Conservation (phyloP, 2,329 filamentous ascomycete species). For the Chrysoporthe cubensis region DNA sequence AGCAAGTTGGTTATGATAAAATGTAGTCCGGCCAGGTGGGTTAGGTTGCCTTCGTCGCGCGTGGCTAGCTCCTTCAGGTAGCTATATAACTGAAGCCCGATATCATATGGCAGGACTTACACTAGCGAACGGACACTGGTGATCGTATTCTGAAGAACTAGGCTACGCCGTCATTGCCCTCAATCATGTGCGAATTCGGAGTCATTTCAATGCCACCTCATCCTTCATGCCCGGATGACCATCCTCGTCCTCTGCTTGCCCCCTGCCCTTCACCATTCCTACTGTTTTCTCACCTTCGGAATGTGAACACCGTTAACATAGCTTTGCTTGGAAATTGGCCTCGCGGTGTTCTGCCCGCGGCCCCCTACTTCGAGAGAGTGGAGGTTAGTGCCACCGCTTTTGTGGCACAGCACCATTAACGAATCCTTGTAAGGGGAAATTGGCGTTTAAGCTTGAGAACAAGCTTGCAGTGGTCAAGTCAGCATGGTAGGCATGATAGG, state of each 20-base stretch:
- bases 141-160: too few species aligned
- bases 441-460: background rate
- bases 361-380: background rate
- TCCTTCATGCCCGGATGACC: background rate
- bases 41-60: too few species aligned
- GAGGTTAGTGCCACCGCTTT: background rate
- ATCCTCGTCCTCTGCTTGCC: too few species aligned
- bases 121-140: too few species aligned
- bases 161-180: too few species aligned
- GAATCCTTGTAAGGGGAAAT: slow-evolving; percentile 8
- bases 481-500: background rate
- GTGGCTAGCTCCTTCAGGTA: too few species aligned
- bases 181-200: background rate
- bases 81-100: too few species aligned
- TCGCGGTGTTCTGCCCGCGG: background rate
- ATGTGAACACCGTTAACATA: background rate
- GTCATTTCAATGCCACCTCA: background rate
- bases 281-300: background rate
- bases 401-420: background rate
- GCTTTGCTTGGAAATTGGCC: background rate
- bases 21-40: too few species aligned
- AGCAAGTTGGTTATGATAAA: too few species aligned
- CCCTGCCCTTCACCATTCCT: background rate
- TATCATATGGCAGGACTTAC: too few species aligned
- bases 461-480: background rate